Percentiles rank a stretch among this genome's conserved stretches.
These are phyloP conservation scores for Pyrenochaeta sp. DNA, from an alignment of 2,329 filamentous ascomycete genomes.

Conservation along the genomic window DNA sequence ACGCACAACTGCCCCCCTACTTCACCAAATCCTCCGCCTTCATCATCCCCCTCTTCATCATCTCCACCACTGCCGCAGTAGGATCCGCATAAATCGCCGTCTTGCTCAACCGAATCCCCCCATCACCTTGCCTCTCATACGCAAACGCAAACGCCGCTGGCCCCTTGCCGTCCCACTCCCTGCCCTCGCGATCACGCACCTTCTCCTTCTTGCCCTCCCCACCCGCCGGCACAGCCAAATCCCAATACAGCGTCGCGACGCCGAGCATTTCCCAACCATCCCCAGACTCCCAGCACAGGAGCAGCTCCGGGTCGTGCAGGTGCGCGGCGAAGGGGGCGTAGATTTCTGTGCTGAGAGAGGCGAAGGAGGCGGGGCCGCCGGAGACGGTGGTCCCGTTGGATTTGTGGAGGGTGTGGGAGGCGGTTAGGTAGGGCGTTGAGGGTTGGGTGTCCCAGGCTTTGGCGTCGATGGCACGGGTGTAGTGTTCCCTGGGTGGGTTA, in stretches of 20 bases:
- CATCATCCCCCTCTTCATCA: constrained; percentile 22
- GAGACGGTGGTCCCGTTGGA: constrained; percentile 13
- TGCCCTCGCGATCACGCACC: constrained; percentile 9
- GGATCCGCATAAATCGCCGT: constrained; percentile 17
- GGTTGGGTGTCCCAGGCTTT: constrained; percentile 11
- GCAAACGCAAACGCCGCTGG: constrained; percentile 14
- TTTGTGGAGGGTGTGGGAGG: constrained; percentile 10
- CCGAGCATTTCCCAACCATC: constrained; percentile 19
- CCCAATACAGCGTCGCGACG: constrained; percentile 13
- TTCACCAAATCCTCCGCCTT: constrained; percentile 21
- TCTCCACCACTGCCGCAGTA: constrained; percentile 10
- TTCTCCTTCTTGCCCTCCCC: constrained; percentile 7
- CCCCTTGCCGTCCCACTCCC: constrained; percentile 16
- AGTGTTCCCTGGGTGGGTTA: constrained; percentile 10
- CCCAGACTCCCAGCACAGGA: constrained; percentile 14
- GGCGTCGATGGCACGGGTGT: constrained; percentile 10
- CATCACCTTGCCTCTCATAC: constrained; percentile 8
- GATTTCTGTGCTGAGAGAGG: constrained; percentile 8
- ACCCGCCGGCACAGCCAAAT: constrained; percentile 8
- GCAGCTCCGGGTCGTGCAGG: constrained; percentile 7
- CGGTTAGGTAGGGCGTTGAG: not conserved
- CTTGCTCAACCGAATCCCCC: constrained; percentile 5
- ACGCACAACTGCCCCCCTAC: too few species aligned
- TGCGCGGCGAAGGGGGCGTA: constrained; percentile 15
- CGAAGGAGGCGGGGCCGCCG: constrained; percentile 7